Evolutionary conservation across 1,139 yeast genomes (phyloP), one percentile per base, ranked within the genome.

Genomic region (Candida buenavistaensis): DNA sequence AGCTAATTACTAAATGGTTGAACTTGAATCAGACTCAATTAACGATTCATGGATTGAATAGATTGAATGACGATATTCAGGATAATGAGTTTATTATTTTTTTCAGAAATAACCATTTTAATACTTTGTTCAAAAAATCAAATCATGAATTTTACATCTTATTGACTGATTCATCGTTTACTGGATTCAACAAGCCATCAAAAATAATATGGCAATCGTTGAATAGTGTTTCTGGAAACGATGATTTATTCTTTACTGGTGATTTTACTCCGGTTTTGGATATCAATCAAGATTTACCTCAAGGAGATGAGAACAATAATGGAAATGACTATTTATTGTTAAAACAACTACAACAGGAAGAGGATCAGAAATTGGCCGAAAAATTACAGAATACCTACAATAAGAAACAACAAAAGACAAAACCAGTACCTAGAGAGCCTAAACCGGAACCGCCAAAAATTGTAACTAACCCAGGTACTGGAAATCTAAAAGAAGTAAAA

Each of bases 91-190:
- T 83, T 41, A 71, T 80, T 1, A 78, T 89, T 0, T 73, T 89
- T 40, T 89, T 89, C 64, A 68, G 96, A 48, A 89, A 89, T 56
- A 87, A 88, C 56, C 96, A 88, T 57, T 89, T 86, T 57, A 75
- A 77, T 40, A 84, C 96, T 0, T 57, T 88, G 10, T 74, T 74
- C 52, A 84, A 83, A 51, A 68, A 68, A 32, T 54, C 59, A 29
- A 57, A 68, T 44, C 57, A 65, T 35, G 73, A 71, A 47, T 57
- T 87, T 39, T 79, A 78, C 56, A 53, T 78, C 3, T 57, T 89
- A 30, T 79, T 87, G 6, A 85, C 95, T 3, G 96, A 89, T 54
- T 63, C 73, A 14, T 86, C 92, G 2, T 83, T 79, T 48, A 47
- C 50, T 21, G 61, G 55, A 21, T 57, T 63, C 11, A 38, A 35